These are phyloP conservation scores for Aurantiochytrium sp. DNA, from an alignment of 108 stramenopile genomes.

Conservation along the genomic window DNA sequence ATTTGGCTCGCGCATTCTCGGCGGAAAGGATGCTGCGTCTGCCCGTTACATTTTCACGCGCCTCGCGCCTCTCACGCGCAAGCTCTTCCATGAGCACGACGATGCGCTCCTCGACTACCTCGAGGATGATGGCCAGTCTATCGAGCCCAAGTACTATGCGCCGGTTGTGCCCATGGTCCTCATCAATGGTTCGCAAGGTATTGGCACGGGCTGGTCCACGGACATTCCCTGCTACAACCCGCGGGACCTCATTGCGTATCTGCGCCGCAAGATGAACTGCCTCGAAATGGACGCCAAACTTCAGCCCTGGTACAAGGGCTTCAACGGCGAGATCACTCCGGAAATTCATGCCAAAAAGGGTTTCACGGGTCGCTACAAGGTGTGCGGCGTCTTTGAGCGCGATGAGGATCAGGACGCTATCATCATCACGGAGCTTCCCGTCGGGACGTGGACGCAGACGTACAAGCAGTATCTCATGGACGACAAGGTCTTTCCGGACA, in stretches of 20 bases:
- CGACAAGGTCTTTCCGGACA: constrained; percentile 44
- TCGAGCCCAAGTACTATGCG: constrained; percentile 92
- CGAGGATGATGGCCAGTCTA: constrained; percentile 87
- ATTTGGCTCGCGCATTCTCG: constrained; percentile 92
- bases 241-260: constrained; percentile 73
- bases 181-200: constrained; percentile 78
- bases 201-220: constrained; percentile 95
- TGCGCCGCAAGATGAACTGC: constrained; percentile 69
- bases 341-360: not conserved
- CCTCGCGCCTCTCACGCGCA: constrained; percentile 81
- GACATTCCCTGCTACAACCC: constrained; percentile 65
- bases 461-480: constrained; percentile 72
- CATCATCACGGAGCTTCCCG: constrained; percentile 82
- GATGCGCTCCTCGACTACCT: constrained; percentile 84
- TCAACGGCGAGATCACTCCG: constrained; percentile 64
- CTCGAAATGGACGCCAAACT: constrained; percentile 40
- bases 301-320: constrained; percentile 72
- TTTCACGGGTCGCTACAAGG: not conserved
- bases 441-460: constrained; percentile 92
- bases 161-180: constrained; percentile 53
- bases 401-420: constrained; percentile 48
- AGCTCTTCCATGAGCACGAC: constrained; percentile 95
- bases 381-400: not conserved
- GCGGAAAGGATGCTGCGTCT: constrained; percentile 88
- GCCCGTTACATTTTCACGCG: constrained; percentile 98